Evolutionary conservation across 257 asterid species (phyloP), one percentile per base, ranked within the genome.

Genomic region (Euphrasia confusa): DNA sequence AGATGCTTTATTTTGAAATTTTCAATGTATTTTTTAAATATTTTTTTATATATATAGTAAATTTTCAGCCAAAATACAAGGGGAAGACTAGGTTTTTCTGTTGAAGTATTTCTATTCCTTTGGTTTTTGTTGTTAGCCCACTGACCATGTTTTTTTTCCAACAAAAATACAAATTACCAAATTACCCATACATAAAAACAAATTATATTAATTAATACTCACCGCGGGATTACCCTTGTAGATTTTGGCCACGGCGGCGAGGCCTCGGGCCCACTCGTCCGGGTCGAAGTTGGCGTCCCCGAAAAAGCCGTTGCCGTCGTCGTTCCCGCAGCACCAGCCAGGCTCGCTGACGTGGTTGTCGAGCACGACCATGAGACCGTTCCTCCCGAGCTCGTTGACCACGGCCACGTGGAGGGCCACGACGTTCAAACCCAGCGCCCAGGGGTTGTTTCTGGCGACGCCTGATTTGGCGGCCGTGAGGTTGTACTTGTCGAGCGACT

Each of bases 261-360:
- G 61, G 10, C 91, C 94, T 24, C 60, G 67, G 27, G 79, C 0
- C 97, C 95, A 89, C 47, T 86, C 94, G 0, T 10, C 18, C 0
- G 89, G 86, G 40, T 73, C 73, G n/a, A 89, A 86, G 47, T 60
- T 45, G 2, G 35, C 59, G 32, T 89, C 94, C 0, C 95, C 94
- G 26, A 86, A 89, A 44, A 89, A 89, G 3, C 94, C 97, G 67
- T 84, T 84, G 0, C 86, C 95, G 15, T 89, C 97, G 2, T 44
- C 5, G 1, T 3, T 10, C 4, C 73, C 26, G 47, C 95, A 89
- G 48, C 97, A 89, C 97, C 97, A 89, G 10, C 18, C 33, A 0
- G 95, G 97, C 37, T 54, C 30, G 67, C 97, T 86, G 10, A 89
- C 68, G 11, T 86, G 95, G 63, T 86, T 86, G 68, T 86, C 95